Conservation (phyloP, 768 basidiomycete species). For the Russula griseocarnosa region DNA sequence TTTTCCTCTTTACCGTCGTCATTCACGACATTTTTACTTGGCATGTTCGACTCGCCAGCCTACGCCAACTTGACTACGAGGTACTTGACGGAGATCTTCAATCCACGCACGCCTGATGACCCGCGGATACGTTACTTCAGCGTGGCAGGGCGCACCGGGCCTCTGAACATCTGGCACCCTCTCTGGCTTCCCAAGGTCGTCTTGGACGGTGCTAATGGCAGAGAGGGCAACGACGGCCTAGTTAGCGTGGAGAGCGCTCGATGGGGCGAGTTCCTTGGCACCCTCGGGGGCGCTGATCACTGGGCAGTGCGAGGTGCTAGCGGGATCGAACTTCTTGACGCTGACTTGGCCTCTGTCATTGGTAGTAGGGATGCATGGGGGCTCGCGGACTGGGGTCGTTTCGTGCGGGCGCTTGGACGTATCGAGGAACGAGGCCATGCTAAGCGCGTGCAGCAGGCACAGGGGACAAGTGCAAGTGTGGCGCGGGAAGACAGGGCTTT, state of each 20-base stretch:
- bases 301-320: slow-evolving; percentile 92
- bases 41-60: slow-evolving; percentile 91
- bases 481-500: background rate
- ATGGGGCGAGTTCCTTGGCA: slow-evolving; percentile 95
- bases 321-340: slow-evolving; percentile 64
- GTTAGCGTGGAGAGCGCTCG: slow-evolving; percentile 89
- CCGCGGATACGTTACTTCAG: slow-evolving; percentile 88
- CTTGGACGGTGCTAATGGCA: slow-evolving; percentile 72
- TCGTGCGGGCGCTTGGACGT: slow-evolving; percentile 47
- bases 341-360: slow-evolving; percentile 52
- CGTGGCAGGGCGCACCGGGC: slow-evolving; percentile 71
- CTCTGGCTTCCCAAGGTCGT: slow-evolving; percentile 97
- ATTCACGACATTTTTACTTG: slow-evolving; percentile 82
- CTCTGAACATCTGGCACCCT: slow-evolving; percentile 81
- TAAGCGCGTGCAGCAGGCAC: background rate
- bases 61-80: slow-evolving; percentile 89
- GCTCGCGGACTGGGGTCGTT: slow-evolving; percentile 55
- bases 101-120: slow-evolving; percentile 74
- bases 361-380: slow-evolving; percentile 43
- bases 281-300: slow-evolving; percentile 87
- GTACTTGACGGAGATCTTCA: slow-evolving; percentile 78
- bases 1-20: slow-evolving; percentile 71
- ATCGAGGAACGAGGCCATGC: slow-evolving; percentile 32
- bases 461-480: background rate
- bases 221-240: slow-evolving; percentile 88